Conservation (phyloP, 2,329 filamentous ascomycete species). For the Fusarium solani-melongenae region DNA sequence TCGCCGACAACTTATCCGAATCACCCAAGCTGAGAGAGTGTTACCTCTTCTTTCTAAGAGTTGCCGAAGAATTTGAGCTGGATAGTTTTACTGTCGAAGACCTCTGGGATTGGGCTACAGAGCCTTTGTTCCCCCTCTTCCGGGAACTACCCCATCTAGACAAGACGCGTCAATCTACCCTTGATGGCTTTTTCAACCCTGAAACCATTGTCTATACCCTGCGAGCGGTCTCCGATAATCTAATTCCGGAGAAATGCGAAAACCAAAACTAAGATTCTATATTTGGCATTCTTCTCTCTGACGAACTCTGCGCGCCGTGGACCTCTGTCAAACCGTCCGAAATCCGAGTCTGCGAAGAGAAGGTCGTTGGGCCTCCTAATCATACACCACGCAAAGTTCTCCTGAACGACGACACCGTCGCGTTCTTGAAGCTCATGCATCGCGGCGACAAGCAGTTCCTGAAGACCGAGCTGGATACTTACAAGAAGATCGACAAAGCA, state of each 20-base stretch:
- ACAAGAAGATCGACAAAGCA: conserved; percentile 17
- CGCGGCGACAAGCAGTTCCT: conserved; percentile 7
- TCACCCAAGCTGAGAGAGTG: conserved; percentile 26
- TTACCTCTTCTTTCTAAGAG: conserved; percentile 39
- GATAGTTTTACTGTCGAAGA: conserved; percentile 38
- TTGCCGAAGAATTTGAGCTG: conserved; percentile 34
- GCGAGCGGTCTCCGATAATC: conserved; percentile 1
- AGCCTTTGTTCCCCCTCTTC: conserved; percentile 13
- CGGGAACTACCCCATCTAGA: not conserved
- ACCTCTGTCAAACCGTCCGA: conserved; percentile 23
- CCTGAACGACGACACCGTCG: not conserved
- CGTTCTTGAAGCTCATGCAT: conserved; percentile 21
- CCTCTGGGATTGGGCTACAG: conserved; percentile 36
- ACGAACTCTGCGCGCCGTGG: conserved; percentile 20
- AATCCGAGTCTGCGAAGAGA: not conserved
- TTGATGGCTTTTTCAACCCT: conserved; percentile 25
- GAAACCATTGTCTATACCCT: conserved; percentile 25
- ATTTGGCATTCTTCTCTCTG: conserved; percentile 10
- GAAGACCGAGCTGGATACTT: conserved; percentile 19
- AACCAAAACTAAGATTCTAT: not conserved
- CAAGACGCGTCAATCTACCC: not conserved
- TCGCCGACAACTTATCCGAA: conserved; percentile 28
- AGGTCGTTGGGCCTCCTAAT: not conserved
- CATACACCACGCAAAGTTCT: conserved; percentile 11
- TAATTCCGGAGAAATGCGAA: conserved; percentile 4